phyloP scores from a whole-genome alignment of 2,329 filamentous ascomycete species.

The Phaeophleospora eucalypticola region DNA sequence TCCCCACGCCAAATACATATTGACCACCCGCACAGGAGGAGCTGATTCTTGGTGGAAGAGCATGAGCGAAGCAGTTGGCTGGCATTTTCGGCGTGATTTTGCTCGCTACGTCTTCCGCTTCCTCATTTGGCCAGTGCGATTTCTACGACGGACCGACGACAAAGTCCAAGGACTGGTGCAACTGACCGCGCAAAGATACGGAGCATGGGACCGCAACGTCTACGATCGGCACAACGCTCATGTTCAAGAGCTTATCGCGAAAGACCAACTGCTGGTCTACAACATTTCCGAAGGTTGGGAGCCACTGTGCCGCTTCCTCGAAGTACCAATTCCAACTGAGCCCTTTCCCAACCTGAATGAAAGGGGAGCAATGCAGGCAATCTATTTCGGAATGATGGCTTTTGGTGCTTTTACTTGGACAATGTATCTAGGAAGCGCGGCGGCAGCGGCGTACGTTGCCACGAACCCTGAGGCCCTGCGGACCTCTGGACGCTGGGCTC shows the following conservation, averaged over 20 bases:
- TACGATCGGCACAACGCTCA: slow-evolving; percentile 1
- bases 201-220: not conserved
- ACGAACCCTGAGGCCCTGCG: no score
- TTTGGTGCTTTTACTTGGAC: no score
- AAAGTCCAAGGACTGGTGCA: slow-evolving; percentile 6
- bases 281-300: slow-evolving; percentile 10
- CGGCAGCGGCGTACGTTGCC: no score
- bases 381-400: no score
- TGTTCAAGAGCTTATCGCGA: slow-evolving; percentile 2
- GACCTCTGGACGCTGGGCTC: no score
- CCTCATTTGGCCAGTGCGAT: slow-evolving; percentile 4
- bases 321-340: slow-evolving; percentile 3
- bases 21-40: no score
- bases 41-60: no score
- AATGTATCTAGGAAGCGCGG: no score
- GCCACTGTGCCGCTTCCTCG: slow-evolving; percentile 10
- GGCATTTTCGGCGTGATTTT: slow-evolving; percentile 1
- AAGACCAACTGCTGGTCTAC: slow-evolving; percentile 8
- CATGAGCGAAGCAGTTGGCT: no score
- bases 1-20: no score
- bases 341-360: slow-evolving; percentile 7
- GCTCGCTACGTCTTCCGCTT: slow-evolving; percentile 6
- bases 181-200: slow-evolving; percentile 12
- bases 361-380: no score
- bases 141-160: slow-evolving; percentile 5